phyloP scores from a whole-genome alignment of 2,329 filamentous ascomycete genomes.

The Camillea tinctor region DNA sequence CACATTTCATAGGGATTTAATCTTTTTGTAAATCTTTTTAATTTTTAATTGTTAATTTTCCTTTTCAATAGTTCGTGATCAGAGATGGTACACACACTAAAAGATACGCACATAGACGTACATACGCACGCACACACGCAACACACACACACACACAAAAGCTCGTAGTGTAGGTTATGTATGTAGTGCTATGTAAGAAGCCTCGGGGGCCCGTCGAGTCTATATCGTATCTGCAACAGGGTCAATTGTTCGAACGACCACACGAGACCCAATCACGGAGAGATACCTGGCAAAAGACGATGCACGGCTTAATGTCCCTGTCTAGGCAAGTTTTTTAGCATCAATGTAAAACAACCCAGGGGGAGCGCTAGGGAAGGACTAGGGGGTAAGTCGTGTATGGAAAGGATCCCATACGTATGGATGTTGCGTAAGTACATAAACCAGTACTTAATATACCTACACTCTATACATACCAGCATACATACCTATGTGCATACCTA shows the following conservation, averaged over 20 bases:
- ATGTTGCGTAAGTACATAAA: too few species aligned
- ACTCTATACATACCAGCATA: too few species aligned
- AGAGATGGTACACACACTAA: neutral
- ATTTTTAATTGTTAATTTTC: conserved; percentile 8
- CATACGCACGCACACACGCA: neutral
- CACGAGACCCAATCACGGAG: neutral
- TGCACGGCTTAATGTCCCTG: conserved; percentile 9
- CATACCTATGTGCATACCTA: too few species aligned
- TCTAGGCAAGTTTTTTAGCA: conserved; percentile 15
- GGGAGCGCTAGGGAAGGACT: conserved; percentile 21
- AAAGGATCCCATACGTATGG: too few species aligned
- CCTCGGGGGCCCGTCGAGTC: conserved; percentile 2
- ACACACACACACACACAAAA: neutral
- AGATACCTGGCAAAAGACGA: conserved; percentile 1
- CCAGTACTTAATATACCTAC: too few species aligned
- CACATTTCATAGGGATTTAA: neutral
- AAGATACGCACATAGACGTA: neutral
- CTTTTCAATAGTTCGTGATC: conserved; percentile 11
- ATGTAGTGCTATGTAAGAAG: neutral
- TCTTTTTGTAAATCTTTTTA: neutral
- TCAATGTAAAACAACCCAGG: conserved; percentile 39
- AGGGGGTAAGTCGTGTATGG: conserved; percentile 11
- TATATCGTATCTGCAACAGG: conserved; percentile 4
- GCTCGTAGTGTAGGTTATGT: too few species aligned
- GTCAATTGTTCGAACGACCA: neutral